These are phyloP conservation scores for Suhomyces yuchorum DNA, from an alignment of 1,139 yeast species.

Conservation along the genomic window DNA sequence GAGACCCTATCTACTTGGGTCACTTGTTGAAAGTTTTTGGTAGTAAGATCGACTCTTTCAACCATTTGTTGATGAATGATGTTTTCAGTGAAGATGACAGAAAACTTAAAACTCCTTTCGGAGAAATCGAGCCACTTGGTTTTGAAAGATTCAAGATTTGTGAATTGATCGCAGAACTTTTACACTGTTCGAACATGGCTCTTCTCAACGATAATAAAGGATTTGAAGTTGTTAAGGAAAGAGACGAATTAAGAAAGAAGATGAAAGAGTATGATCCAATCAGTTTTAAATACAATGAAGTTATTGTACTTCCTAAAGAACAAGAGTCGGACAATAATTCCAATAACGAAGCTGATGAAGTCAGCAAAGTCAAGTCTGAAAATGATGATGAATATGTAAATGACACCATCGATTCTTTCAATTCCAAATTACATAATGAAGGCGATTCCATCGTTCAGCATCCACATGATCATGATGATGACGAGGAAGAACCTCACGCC, in stretches of 20 bases:
- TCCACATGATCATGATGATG: constrained; percentile 30
- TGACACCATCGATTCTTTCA: constrained; percentile 53
- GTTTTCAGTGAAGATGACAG: constrained; percentile 22
- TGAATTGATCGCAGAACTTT: constrained; percentile 89
- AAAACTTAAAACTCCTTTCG: constrained; percentile 57
- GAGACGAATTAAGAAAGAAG: constrained; percentile 66
- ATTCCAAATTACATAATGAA: constrained; percentile 32
- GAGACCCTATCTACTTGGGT: constrained; percentile 95
- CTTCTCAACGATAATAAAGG: constrained; percentile 84
- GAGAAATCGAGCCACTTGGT: constrained; percentile 79
- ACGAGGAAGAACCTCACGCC: constrained; percentile 47
- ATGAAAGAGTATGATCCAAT: constrained; percentile 51
- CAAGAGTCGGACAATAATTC: constrained; percentile 18
- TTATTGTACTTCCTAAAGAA: constrained; percentile 38
- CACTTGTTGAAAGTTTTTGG: constrained; percentile 82
- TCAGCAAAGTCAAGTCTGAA: constrained; percentile 11
- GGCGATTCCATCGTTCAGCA: constrained; percentile 29
- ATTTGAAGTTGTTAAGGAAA: constrained; percentile 69
- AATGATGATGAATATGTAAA: constrained; percentile 33
- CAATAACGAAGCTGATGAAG: constrained; percentile 10
- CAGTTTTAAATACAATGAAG: constrained; percentile 51
- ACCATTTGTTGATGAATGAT: constrained; percentile 33
- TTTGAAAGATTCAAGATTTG: constrained; percentile 94
- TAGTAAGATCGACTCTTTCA: constrained; percentile 69
- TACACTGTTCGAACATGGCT: constrained; percentile 97